Conservation (phyloP, 2,329 filamentous ascomycete species). For the Beauveria varroae region DNA sequence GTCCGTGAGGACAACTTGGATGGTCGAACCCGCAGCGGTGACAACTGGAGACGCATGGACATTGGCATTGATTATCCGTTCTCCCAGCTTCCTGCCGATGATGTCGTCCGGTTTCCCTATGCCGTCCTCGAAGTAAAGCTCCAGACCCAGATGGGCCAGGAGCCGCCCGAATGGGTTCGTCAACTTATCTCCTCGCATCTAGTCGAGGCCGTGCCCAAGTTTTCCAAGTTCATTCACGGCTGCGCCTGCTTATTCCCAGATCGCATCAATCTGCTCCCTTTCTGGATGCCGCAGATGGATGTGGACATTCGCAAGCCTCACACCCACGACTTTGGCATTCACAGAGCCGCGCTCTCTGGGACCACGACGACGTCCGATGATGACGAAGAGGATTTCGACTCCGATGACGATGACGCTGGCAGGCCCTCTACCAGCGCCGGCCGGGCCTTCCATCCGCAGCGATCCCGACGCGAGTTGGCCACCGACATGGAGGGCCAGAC, state of each 20-base stretch:
- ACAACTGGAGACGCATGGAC: conserved; percentile 95
- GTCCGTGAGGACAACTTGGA: conserved; percentile 91
- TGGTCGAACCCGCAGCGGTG: conserved; percentile 63
- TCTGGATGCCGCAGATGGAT: conserved; percentile 98
- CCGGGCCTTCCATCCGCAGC: conserved; percentile 28
- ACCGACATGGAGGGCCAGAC: conserved; percentile 79
- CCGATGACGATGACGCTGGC: conserved; percentile 48
- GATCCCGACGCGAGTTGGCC: conserved; percentile 35
- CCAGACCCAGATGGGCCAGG: conserved; percentile 90
- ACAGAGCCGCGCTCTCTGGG: conserved; percentile 65
- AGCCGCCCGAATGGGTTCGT: conserved; percentile 93
- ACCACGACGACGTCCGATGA: conserved; percentile 72
- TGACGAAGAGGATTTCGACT: conserved; percentile 64
- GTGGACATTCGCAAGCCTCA: conserved; percentile 92
- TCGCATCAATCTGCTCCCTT: conserved; percentile 83
- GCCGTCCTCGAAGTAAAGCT: conserved; percentile 95
- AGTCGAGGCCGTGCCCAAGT: conserved; percentile 97
- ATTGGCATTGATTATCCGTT: conserved; percentile 97
- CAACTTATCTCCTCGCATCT: conserved; percentile 89
- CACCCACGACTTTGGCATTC: conserved; percentile 84
- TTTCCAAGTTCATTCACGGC: conserved; percentile 98
- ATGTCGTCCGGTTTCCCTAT: conserved; percentile 89
- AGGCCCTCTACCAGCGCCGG: conserved; percentile 14
- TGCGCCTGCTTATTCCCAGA: conserved; percentile 80
- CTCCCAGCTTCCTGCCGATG: conserved; percentile 73